Evolutionary conservation across 805 yeast genomes (phyloP), one percentile per base, ranked within the genome.

Genomic region (Starmera amethionina): DNA sequence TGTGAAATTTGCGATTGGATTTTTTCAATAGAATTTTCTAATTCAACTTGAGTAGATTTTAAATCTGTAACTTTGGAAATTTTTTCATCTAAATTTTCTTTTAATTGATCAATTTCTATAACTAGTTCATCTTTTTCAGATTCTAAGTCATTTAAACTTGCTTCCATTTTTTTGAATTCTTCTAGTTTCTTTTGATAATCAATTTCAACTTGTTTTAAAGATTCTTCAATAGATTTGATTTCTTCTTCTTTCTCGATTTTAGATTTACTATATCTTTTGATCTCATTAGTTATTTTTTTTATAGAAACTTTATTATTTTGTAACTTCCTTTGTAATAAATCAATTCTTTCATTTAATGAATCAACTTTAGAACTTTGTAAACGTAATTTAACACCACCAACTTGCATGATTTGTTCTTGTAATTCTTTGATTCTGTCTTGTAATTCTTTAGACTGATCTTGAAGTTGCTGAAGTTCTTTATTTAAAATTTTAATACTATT

Each of bases 311-410:
- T 73, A 42, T 77, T 84, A 28, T 71, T 72, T 5, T 79, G 68
- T 12, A 77, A 67, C 49, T 76, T 77, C 35, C 75, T 74, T 30
- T 62, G 65, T 12, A 77, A 57, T 15, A 81, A 72, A 40, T 79
- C 84, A 27, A 83, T 72, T 51, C 76, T 73, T 49, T 82, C 84
- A 34, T 68, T 65, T 30, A 82, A 66, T 2, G 94, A 82, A 50
- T 79, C 88, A 8, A 93, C 96, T 52, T 78, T 82, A 1, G 94
- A 75, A 45, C 77, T 82, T 51, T 88, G 96, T 44, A 83, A 58
- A 42, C 85, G 77, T 46, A 93, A 67, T 45, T 78, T 78, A 8
- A 84, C 80, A 44, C 99, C 99, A 40, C 99, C 99, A 40, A 86
- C 81, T 38, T 83, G 80, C 84, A 89, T 77, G 32, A 93, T 86